A percentile compares a stretch with the other conserved stretches of the same genome.
phyloP scores from a whole-genome alignment of 108 stramenopile species.

The Nannochloropsis salina region DNA sequence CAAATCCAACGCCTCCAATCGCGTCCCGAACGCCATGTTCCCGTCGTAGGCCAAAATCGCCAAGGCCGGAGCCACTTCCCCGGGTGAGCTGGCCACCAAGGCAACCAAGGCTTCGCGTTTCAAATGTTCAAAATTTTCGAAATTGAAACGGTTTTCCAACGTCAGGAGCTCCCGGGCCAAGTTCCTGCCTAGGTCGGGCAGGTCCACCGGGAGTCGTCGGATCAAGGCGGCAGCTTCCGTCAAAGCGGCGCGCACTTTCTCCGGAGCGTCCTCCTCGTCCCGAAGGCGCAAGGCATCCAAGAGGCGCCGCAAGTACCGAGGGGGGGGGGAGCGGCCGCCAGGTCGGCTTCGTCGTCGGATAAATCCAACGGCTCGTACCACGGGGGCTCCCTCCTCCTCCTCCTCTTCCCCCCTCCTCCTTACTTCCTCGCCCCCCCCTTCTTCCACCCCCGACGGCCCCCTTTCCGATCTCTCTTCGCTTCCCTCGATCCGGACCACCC shows the following conservation, averaged over 20 bases:
- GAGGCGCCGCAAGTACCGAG: neutral
- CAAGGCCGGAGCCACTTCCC: neutral
- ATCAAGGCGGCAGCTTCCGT: neutral
- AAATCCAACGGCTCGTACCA: constrained; percentile 18
- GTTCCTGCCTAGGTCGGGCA: neutral
- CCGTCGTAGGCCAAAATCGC: neutral
- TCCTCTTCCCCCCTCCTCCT: neutral
- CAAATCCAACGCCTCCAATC: neutral
- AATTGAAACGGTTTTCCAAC: neutral
- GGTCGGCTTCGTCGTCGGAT: constrained; percentile 7
- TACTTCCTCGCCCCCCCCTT: neutral
- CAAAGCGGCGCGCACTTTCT: neutral
- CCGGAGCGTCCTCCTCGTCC: neutral
- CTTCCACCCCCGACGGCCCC: neutral
- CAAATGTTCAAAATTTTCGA: neutral
- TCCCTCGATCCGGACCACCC: neutral
- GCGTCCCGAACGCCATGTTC: neutral
- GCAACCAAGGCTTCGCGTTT: neutral
- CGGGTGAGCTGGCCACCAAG: neutral
- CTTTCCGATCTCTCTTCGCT: neutral
- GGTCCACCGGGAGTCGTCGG: neutral
- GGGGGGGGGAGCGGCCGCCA: neutral
- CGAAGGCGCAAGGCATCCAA: neutral
- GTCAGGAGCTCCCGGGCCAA: neutral
- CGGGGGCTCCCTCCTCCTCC: constrained; percentile 7